A percentile compares a stretch with the other conserved stretches of the same genome.
Evolutionary conservation across 495 filamentous ascomycete genomes (phyloP).

Genomic region (Umbilicaria muhlenbergii): DNA sequence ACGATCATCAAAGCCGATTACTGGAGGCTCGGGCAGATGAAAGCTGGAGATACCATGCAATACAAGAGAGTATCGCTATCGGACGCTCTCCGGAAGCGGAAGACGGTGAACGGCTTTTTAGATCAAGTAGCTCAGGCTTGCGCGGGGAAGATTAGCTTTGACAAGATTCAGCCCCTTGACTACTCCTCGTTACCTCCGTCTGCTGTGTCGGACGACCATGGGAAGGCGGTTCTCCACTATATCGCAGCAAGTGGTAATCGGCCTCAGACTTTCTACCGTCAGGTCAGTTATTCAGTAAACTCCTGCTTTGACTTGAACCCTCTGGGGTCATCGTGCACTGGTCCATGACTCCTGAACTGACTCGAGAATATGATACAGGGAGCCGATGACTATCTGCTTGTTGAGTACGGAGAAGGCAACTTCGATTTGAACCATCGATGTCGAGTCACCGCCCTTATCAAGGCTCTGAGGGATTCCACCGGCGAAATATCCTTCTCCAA

Average conservation of each 20-base stretch:
- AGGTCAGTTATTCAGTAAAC: constrained; percentile 14
- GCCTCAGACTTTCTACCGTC: constrained; percentile 31
- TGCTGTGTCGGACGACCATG: constrained; percentile 5
- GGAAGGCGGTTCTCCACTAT: constrained; percentile 24
- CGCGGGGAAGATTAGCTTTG: constrained; percentile 7
- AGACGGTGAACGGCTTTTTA: constrained; percentile 23
- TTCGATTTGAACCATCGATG: constrained; percentile 37
- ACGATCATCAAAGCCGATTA: constrained; percentile 38
- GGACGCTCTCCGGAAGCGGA: constrained; percentile 24
- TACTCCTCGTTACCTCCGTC: constrained; percentile 6
- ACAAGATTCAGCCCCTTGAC: constrained; percentile 14
- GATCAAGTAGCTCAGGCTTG: constrained; percentile 16
- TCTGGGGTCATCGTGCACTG: not conserved
- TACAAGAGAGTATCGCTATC: constrained; percentile 29
- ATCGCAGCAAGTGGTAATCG: constrained; percentile 23
- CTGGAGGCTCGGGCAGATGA: constrained; percentile 46
- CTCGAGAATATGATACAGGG: constrained; percentile 15
- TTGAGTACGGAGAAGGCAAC: constrained; percentile 34
- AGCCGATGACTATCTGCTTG: constrained; percentile 36
- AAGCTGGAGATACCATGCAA: constrained; percentile 37
- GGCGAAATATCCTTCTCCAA: constrained; percentile 20
- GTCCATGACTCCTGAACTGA: not conserved
- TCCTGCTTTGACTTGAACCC: too few relatives aligned
- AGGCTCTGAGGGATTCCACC: constrained; percentile 18
- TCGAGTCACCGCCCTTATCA: constrained; percentile 31